Conservation (phyloP, 768 basidiomycete species). For the Phaeotremella skinneri region DNA sequence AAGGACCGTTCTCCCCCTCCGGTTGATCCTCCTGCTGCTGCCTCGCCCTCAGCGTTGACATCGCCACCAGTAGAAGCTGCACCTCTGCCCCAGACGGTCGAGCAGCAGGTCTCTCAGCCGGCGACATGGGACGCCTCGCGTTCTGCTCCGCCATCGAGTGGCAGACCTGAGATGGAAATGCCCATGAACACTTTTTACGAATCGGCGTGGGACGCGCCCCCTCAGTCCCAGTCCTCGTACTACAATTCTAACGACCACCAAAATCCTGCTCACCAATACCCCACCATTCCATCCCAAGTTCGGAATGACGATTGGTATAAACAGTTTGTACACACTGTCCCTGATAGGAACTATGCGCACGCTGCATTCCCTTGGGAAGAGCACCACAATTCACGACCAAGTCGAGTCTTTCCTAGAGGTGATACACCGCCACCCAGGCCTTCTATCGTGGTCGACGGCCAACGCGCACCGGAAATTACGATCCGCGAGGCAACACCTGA, state of each 20-base stretch:
- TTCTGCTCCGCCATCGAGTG: constrained; percentile 70
- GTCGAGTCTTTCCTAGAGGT: constrained; percentile 52
- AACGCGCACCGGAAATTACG: neutral
- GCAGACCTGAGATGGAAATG: constrained; percentile 60
- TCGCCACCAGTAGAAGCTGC: constrained; percentile 44
- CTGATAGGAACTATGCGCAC: constrained; percentile 71
- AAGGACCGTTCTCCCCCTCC: constrained; percentile 21
- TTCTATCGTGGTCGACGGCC: too few relatives aligned
- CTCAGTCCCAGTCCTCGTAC: constrained; percentile 28
- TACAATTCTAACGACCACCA: constrained; percentile 15
- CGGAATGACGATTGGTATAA: constrained; percentile 68
- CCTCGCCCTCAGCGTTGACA: constrained; percentile 55
- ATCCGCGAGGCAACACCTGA: constrained; percentile 24
- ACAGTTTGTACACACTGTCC: constrained; percentile 53
- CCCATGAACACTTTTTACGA: constrained; percentile 75
- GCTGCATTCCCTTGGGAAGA: constrained; percentile 95
- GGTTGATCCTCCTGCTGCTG: constrained; percentile 22
- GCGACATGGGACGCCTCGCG: constrained; percentile 77
- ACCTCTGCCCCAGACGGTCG: constrained; percentile 38
- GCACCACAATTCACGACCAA: constrained; percentile 42
- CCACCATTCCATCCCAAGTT: constrained; percentile 67
- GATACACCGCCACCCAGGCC: constrained; percentile 47
- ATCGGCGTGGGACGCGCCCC: constrained; percentile 78
- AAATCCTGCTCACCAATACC: constrained; percentile 50
- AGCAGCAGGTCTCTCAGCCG: constrained; percentile 54